phyloP scores from a whole-genome alignment of 345 rosid genomes.

The Hevea brasiliensis region DNA sequence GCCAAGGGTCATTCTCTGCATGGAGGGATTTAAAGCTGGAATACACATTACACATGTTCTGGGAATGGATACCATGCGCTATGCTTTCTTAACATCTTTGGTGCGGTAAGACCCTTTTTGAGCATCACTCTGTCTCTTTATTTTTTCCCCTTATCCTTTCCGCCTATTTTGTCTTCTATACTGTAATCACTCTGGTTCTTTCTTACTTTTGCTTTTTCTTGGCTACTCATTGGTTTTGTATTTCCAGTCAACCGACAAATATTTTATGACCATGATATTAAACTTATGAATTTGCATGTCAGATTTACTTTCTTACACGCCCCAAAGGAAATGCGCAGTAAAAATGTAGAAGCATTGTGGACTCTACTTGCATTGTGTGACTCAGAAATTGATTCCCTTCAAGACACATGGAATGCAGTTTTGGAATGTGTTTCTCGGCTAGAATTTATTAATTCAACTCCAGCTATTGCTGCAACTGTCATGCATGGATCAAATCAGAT shows the following conservation, averaged over 20 bases:
- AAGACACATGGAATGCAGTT: conserved; percentile 99
- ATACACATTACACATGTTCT: conserved; percentile 86
- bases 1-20: conserved; percentile 81
- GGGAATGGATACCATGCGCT: conserved; percentile 99
- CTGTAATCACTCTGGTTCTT: conserved; percentile 4
- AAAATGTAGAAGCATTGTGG: conserved; percentile 96
- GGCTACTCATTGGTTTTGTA: not conserved
- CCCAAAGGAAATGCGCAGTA: conserved; percentile 91
- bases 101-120: conserved; percentile 56
- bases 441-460: conserved; percentile 85
- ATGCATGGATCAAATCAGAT: conserved; percentile 98
- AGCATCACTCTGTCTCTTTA: not conserved
- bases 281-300: conserved; percentile 26
- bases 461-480: conserved; percentile 87
- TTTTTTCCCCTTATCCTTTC: not conserved
- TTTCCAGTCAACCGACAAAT: not conserved
- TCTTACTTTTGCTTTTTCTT: not conserved
- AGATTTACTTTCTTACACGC: conserved; percentile 99
- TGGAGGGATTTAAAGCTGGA: conserved; percentile 99
- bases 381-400: conserved; percentile 72
- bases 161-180: conserved; percentile 2
- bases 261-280: conserved; percentile 3
- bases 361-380: conserved; percentile 76
- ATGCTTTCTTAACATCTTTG: conserved; percentile 94
- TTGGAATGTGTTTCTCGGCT: conserved; percentile 98